These are phyloP conservation scores for Sporothrix protearum DNA, from an alignment of 2,329 filamentous ascomycete species.

Conservation along the genomic window DNA sequence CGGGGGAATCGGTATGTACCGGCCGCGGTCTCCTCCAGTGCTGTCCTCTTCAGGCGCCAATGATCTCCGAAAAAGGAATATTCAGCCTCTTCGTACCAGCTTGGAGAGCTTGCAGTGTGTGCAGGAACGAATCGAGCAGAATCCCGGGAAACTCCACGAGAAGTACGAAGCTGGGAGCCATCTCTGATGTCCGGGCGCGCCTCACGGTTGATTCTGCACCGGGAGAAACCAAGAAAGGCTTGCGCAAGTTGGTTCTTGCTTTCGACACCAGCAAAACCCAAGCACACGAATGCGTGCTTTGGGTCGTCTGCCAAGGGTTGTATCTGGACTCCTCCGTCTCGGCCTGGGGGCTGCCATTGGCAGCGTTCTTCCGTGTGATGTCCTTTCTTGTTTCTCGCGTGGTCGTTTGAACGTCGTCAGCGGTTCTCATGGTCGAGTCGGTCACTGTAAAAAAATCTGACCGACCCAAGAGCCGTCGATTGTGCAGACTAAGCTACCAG, in stretches of 20 bases:
- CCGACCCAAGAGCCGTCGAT: conserved; percentile 39
- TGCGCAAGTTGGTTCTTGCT: not conserved
- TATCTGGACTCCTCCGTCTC: not conserved
- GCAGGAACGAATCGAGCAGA: conserved; percentile 55
- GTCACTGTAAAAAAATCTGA: conserved; percentile 44
- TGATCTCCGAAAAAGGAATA: conserved; percentile 49
- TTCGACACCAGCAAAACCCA: conserved; percentile 24
- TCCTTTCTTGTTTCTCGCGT: not conserved
- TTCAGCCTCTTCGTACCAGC: conserved; percentile 43
- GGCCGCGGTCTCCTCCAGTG: conserved; percentile 32
- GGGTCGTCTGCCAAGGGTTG: conserved; percentile 37
- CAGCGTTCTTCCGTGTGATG: not conserved
- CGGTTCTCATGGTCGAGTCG: conserved; percentile 31
- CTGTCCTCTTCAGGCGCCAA: conserved; percentile 29
- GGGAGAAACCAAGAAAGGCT: conserved; percentile 24
- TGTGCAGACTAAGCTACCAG: conserved; percentile 50
- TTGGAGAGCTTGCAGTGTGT: conserved; percentile 55
- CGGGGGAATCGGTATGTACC: conserved; percentile 31
- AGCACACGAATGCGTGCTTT: conserved; percentile 33
- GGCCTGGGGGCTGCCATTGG: not conserved
- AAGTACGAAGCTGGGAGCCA: conserved; percentile 27
- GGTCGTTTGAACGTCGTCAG: not conserved
- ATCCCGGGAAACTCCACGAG: conserved; percentile 63
- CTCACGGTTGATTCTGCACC: conserved; percentile 29
- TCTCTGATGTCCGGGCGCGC: not conserved